Conservation (phyloP, 805 yeast genomes). For the Lipomyces yamadae region DNA sequence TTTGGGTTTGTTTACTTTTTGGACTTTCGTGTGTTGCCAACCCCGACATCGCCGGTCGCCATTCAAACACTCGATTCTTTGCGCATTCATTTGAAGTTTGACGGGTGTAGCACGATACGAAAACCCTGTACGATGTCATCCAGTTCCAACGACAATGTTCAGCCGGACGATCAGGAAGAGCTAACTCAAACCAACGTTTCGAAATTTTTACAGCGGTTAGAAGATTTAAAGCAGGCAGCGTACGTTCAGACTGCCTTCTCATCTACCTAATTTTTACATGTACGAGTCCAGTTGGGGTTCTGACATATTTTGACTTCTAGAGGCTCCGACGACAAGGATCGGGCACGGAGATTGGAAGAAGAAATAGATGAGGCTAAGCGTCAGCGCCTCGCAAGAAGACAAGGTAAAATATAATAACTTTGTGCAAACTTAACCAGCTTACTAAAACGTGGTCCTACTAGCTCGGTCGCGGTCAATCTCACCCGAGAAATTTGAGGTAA, state of each 20-base stretch:
- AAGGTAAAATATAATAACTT: slow-evolving; percentile 14
- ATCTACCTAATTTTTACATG: background rate
- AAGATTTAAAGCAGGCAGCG: slow-evolving; percentile 12
- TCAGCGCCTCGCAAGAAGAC: slow-evolving; percentile 28
- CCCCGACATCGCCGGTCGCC: background rate
- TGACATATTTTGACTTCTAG: background rate
- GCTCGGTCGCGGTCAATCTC: slow-evolving; percentile 21
- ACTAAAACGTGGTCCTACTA: background rate
- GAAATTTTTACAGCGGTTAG: slow-evolving; percentile 23
- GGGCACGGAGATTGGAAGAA: slow-evolving; percentile 22
- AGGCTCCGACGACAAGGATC: slow-evolving; percentile 14
- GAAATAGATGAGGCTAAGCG: slow-evolving; percentile 31
- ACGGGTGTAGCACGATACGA: background rate
- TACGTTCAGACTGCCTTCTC: background rate
- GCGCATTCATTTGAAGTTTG: background rate
- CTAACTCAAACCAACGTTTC: slow-evolving; percentile 12
- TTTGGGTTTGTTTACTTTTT: background rate
- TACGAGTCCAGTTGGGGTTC: background rate
- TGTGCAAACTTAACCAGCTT: background rate
- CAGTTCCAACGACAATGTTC: background rate
- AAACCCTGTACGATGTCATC: slow-evolving; percentile 8
- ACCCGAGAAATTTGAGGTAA: slow-evolving; percentile 2
- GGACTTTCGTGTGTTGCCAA: background rate
- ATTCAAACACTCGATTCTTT: background rate
- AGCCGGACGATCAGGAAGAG: background rate